Evolutionary conservation across 306 rosid genomes (phyloP).

Genomic region (Elaeagnus macrophylla): DNA sequence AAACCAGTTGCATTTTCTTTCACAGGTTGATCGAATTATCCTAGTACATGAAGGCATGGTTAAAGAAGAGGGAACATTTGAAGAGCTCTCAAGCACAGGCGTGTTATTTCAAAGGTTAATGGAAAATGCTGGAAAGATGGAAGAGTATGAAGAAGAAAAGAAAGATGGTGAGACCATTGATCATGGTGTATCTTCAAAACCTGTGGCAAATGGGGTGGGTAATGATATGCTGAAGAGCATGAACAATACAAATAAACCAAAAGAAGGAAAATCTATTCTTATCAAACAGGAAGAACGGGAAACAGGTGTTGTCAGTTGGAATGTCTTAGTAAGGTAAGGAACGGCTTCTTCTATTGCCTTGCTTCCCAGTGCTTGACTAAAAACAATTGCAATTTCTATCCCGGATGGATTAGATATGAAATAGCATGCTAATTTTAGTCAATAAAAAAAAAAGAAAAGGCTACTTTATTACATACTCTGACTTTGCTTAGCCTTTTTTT

Average conservation of each 20-base stretch:
- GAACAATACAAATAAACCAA: conserved; percentile 35
- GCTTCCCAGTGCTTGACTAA: neutral
- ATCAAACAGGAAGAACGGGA: conserved; percentile 86
- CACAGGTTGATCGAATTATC: conserved; percentile 76
- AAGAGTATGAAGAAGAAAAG: conserved; percentile 43
- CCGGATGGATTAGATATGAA: neutral
- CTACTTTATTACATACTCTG: too few relatives aligned
- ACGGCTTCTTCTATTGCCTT: neutral
- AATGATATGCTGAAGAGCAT: conserved; percentile 30
- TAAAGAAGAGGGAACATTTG: conserved; percentile 87
- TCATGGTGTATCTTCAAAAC: conserved; percentile 16
- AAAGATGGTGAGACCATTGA: conserved; percentile 28
- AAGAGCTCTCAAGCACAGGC: conserved; percentile 64
- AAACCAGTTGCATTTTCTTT: conserved; percentile 88
- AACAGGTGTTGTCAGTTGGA: conserved; percentile 77
- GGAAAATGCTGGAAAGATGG: conserved; percentile 95
- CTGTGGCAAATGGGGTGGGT: conserved; percentile 30
- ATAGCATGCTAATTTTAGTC: too few relatives aligned
- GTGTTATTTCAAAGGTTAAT: conserved; percentile 71
- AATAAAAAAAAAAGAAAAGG: too few relatives aligned
- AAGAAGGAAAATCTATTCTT: conserved; percentile 58
- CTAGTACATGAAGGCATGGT: conserved; percentile 71
- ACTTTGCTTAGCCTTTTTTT: too few relatives aligned
- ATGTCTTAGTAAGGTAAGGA: conserved; percentile 62
- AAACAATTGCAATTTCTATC: neutral